Conservation (phyloP, 1,284 basidiomycete genomes). For the Melampsora larici-populina region DNA sequence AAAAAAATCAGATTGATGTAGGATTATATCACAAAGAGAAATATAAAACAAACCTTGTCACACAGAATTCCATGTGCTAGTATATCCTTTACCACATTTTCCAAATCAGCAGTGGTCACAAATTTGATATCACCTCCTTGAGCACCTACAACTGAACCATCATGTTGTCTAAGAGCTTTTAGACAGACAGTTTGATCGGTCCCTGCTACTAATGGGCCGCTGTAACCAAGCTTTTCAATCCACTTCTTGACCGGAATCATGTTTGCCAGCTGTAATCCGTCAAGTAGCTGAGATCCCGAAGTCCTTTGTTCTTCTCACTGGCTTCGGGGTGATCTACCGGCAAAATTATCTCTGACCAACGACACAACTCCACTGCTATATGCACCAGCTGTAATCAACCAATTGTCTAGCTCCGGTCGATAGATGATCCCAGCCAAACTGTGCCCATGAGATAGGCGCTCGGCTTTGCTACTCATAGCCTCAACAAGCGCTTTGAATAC, state of each 20-base stretch:
- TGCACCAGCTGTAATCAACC: slow-evolving; percentile 4
- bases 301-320: not conserved
- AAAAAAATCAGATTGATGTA: not conserved
- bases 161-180: not conserved
- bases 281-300: not conserved
- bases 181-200: slow-evolving; percentile 9
- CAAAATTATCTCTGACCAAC: not conserved
- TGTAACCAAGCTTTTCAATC: not conserved
- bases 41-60: not conserved
- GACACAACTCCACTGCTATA: not conserved
- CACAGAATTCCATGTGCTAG: not conserved
- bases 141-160: too few species aligned
- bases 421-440: not conserved
- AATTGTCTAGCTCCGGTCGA: not conserved
- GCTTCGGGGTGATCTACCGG: not conserved
- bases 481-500: slow-evolving; percentile 1
- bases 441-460: not conserved
- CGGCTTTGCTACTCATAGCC: not conserved
- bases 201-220: not conserved
- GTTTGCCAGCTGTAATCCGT: not conserved
- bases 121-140: too few species aligned
- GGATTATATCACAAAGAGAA: not conserved
- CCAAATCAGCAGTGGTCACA: not conserved
- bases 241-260: not conserved
- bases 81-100: not conserved